Conservation (phyloP, 805 yeast genomes). For the Suhomyces sp. region DNA sequence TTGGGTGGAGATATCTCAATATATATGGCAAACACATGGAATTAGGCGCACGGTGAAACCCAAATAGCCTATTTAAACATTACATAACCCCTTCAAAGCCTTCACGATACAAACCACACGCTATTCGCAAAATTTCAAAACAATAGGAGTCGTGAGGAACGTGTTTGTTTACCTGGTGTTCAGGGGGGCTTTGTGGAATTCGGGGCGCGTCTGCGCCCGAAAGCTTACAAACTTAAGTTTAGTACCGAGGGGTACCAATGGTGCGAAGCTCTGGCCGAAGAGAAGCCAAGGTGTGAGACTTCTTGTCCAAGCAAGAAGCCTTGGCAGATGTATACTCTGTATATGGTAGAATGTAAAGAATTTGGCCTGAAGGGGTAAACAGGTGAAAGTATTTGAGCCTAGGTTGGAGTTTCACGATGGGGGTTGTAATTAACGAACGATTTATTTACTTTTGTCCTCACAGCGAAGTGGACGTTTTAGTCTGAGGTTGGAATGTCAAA, state of each 20-base stretch:
- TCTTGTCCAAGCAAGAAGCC: neutral
- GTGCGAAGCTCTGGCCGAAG: neutral
- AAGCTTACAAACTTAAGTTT: neutral
- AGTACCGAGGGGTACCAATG: neutral
- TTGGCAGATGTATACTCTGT: neutral
- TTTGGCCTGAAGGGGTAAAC: neutral
- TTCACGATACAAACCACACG: neutral
- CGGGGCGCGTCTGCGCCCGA: slow-evolving; percentile 1
- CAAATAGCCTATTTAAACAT: neutral
- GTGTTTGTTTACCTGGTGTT: neutral
- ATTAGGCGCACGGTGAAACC: neutral
- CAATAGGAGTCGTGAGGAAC: neutral
- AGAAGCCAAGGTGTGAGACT: neutral
- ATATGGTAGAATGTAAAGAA: neutral
- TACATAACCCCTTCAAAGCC: neutral
- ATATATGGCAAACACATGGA: neutral
- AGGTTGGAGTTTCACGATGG: neutral
- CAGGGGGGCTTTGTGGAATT: neutral
- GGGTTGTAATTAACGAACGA: neutral
- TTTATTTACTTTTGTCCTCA: neutral
- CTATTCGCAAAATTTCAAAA: neutral
- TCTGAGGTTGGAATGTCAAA: neutral
- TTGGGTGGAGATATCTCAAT: neutral
- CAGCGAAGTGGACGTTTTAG: neutral
- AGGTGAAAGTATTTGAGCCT: neutral